Percentiles rank a stretch among this genome's conserved stretches.
Evolutionary conservation across 352 stramenopile genomes (phyloP).

Genomic region (Globisporangium orthogonon): DNA sequence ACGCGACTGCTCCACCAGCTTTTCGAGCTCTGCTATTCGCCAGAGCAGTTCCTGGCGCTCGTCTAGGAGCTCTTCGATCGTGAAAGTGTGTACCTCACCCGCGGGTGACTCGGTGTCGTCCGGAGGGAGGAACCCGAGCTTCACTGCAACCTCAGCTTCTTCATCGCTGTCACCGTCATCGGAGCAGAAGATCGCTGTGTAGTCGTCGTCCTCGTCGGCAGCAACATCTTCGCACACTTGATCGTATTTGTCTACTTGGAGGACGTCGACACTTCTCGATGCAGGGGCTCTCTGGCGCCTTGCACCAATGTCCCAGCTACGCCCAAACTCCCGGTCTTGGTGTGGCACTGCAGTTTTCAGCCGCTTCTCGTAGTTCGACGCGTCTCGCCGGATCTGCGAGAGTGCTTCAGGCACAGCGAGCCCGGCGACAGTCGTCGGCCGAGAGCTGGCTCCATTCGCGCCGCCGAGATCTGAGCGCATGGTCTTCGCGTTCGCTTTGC

Average conservation of each 20-base stretch:
- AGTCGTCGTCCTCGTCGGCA: not conserved
- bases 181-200: not conserved
- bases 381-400: constrained; percentile 36
- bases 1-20: constrained; percentile 15
- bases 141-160: not conserved
- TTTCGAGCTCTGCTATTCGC: constrained; percentile 35
- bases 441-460: not conserved
- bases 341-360: constrained; percentile 27
- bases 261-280: not conserved
- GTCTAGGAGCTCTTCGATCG: constrained; percentile 21
- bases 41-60: constrained; percentile 30
- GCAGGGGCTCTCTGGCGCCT: not conserved
- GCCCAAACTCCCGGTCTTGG: not conserved
- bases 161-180: not conserved
- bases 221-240: not conserved
- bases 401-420: constrained; percentile 41
- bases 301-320: no score
- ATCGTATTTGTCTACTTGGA: not conserved
- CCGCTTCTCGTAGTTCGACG: constrained; percentile 31
- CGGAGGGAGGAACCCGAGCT: not conserved
- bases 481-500: constrained; percentile 22
- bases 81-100: not conserved
- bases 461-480: constrained; percentile 1
- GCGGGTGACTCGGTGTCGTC: not conserved
- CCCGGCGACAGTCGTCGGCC: constrained; percentile 49